A percentile compares a stretch with the other conserved stretches of the same genome.
These are phyloP conservation scores for Clonostachys byssicola DNA, from an alignment of 2,329 filamentous ascomycete species.

Conservation along the genomic window DNA sequence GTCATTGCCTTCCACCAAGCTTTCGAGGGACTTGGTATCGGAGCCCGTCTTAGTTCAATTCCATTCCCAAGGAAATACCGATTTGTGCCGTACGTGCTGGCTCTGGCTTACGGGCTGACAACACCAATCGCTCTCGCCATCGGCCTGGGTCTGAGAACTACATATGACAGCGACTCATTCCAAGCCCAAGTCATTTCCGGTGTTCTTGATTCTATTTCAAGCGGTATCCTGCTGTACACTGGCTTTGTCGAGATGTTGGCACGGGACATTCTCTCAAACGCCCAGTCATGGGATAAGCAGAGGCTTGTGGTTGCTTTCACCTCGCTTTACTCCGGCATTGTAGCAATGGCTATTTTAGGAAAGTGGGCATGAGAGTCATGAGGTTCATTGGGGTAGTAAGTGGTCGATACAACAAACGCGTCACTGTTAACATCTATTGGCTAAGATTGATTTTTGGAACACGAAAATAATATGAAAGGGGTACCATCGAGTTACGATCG, in stretches of 20 bases:
- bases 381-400: too few species aligned
- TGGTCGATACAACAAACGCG: too few species aligned
- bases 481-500: too few species aligned
- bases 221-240: conserved; percentile 89
- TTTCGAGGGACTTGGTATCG: conserved; percentile 88
- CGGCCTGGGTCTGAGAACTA: conserved; percentile 63
- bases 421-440: too few species aligned
- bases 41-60: conserved; percentile 73
- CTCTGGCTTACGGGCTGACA: conserved; percentile 66
- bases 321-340: too few species aligned
- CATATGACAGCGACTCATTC: conserved; percentile 31
- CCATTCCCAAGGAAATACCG: conserved; percentile 67
- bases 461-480: too few species aligned
- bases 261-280: conserved; percentile 95
- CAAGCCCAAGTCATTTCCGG: conserved; percentile 74
- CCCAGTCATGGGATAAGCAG: conserved; percentile 29
- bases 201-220: conserved; percentile 82
- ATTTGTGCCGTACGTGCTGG: conserved; percentile 75
- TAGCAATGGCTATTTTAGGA: too few species aligned
- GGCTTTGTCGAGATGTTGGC: conserved; percentile 89
- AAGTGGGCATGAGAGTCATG: too few species aligned
- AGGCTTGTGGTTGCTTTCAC: too few species aligned
- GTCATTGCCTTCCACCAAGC: conserved; percentile 84
- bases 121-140: conserved; percentile 84
- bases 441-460: too few species aligned